phyloP scores from a whole-genome alignment of 495 filamentous ascomycete genomes.

The Stereocaulon alpinum region DNA sequence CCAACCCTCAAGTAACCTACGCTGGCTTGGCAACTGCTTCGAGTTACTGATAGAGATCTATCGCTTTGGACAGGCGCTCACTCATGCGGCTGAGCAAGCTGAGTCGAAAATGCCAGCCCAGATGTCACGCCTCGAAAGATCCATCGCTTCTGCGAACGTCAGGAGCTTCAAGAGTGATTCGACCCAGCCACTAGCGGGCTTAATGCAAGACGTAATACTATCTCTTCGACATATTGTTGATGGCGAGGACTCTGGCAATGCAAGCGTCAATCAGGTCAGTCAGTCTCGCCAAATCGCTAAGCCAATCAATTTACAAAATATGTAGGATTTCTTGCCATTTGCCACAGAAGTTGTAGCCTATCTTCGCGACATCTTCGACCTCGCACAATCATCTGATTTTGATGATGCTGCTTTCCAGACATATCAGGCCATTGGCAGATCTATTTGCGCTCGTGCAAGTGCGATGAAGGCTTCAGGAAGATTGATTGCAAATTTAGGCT shows the following conservation, averaged over 20 bases:
- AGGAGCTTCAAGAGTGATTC: conserved; percentile 54
- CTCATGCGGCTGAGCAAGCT: conserved; percentile 27
- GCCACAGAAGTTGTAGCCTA: conserved; percentile 12
- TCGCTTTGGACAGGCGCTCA: conserved; percentile 22
- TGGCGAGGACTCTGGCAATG: background rate
- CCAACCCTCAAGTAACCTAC: conserved; percentile 14
- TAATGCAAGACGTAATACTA: conserved; percentile 31
- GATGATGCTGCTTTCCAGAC: conserved; percentile 47
- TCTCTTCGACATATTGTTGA: conserved; percentile 3
- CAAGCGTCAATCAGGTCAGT: background rate
- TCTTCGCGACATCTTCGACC: conserved; percentile 24
- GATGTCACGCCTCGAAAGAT: conserved; percentile 61
- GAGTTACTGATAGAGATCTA: conserved; percentile 42
- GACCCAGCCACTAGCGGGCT: conserved; percentile 43
- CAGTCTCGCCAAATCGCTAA: conserved; percentile 15
- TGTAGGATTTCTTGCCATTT: conserved; percentile 8
- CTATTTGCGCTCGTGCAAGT: conserved; percentile 23
- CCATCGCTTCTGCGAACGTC: conserved; percentile 46
- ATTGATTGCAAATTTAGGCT: conserved; percentile 24
- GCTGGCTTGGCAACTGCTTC: conserved; percentile 38
- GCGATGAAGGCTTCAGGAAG: background rate
- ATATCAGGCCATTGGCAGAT: conserved; percentile 39
- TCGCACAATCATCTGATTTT: conserved; percentile 27
- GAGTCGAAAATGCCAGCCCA: conserved; percentile 44
- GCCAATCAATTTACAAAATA: conserved; percentile 24